These are phyloP conservation scores for Sutorius australiensis DNA, from an alignment of 768 basidiomycete genomes.

Conservation along the genomic window DNA sequence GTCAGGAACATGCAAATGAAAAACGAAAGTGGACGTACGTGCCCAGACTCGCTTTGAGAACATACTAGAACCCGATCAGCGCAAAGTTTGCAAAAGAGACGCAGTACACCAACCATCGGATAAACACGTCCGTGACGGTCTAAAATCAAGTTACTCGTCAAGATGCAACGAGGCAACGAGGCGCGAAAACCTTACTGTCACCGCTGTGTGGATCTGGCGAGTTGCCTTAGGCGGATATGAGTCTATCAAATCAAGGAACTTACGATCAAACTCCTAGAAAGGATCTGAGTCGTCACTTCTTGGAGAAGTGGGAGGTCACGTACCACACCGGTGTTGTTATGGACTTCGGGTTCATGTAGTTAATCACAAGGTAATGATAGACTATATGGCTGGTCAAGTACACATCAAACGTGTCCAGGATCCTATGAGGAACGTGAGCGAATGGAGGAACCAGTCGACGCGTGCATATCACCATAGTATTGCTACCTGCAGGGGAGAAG, in stretches of 20 bases:
- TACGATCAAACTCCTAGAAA: constrained; percentile 49
- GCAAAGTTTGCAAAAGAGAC: neutral
- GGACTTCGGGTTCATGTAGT: constrained; percentile 48
- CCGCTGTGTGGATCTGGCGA: constrained; percentile 49
- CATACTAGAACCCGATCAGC: constrained; percentile 30
- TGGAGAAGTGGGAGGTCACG: neutral
- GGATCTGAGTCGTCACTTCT: neutral
- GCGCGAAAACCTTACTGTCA: constrained; percentile 41
- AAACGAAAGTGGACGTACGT: constrained; percentile 34
- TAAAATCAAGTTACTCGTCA: constrained; percentile 17
- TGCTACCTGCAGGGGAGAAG: constrained; percentile 33
- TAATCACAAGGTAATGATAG: constrained; percentile 55
- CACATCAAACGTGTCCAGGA: constrained; percentile 55
- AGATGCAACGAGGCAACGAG: neutral
- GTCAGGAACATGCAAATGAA: neutral
- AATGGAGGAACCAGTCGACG: neutral
- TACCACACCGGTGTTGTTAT: constrained; percentile 46
- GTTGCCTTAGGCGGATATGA: neutral
- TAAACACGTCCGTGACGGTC: constrained; percentile 48
- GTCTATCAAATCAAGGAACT: constrained; percentile 17
- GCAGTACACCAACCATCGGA: constrained; percentile 34
- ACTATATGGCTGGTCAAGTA: constrained; percentile 50
- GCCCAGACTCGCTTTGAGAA: constrained; percentile 50
- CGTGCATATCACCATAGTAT: constrained; percentile 11
- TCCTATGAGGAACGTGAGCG: constrained; percentile 15